phyloP scores from a whole-genome alignment of 371 early-diverging fungal species.

The Apophysomyces variabilis region DNA sequence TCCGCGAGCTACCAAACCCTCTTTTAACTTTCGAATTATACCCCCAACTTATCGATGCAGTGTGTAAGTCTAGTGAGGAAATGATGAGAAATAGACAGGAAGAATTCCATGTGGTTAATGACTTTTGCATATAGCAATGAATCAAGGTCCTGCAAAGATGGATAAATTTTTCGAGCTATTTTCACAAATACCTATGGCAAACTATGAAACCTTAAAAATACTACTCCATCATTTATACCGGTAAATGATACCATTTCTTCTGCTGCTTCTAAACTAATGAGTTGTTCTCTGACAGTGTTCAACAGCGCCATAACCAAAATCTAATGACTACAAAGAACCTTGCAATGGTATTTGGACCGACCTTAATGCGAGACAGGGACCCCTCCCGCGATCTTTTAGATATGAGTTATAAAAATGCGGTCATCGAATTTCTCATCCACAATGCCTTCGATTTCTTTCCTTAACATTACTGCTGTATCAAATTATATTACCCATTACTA shows the following conservation, averaged over 20 bases:
- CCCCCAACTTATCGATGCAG: constrained; percentile 68
- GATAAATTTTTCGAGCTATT: constrained; percentile 18
- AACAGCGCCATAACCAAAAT: constrained; percentile 52
- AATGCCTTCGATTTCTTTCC: constrained; percentile 46
- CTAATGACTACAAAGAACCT: constrained; percentile 80
- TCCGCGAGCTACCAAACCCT: constrained; percentile 87
- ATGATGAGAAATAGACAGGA: not conserved
- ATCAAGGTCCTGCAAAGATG: constrained; percentile 12
- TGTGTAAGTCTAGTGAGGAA: constrained; percentile 28
- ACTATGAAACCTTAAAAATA: constrained; percentile 62
- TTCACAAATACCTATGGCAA: constrained; percentile 45
- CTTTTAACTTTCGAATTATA: constrained; percentile 78
- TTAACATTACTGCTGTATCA: not conserved
- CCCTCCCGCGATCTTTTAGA: constrained; percentile 66
- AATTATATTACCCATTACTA: not conserved
- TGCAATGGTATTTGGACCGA: constrained; percentile 87
- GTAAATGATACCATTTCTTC: constrained; percentile 19
- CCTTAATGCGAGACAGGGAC: constrained; percentile 64
- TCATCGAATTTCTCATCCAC: constrained; percentile 62
- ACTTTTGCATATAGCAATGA: constrained; percentile 11
- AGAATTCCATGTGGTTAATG: not conserved
- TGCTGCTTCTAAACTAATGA: not conserved
- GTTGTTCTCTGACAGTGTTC: constrained; percentile 37
- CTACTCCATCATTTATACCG: constrained; percentile 68
- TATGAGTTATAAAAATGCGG: constrained; percentile 66